Percentiles rank a stretch among this genome's conserved stretches.
Evolutionary conservation across 2,329 filamentous ascomycete species (phyloP).

Genomic region (Fusarium albidum): DNA sequence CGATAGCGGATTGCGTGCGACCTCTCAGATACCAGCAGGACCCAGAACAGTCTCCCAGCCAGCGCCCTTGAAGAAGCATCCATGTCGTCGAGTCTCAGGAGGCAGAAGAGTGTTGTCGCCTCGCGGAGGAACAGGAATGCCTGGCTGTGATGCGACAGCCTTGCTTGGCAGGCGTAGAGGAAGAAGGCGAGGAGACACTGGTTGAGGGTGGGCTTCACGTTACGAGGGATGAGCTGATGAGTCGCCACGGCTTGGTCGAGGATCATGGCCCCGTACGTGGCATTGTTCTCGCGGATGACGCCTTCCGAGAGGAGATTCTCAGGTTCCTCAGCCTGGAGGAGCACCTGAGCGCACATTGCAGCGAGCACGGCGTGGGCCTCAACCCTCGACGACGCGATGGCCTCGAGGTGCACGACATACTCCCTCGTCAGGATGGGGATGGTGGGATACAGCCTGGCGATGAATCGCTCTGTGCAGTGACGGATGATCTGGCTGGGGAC

Average conservation of each 20-base stretch:
- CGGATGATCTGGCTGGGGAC: slow-evolving; percentile 46
- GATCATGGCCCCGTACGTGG: slow-evolving; percentile 48
- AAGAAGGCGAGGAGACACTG: slow-evolving; percentile 53
- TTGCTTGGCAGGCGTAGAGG: slow-evolving; percentile 54
- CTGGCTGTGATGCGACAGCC: slow-evolving; percentile 52
- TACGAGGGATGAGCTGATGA: slow-evolving; percentile 45
- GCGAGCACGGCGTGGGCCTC: slow-evolving; percentile 49
- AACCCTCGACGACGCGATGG: slow-evolving; percentile 30
- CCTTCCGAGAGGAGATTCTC: slow-evolving; percentile 43
- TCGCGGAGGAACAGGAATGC: slow-evolving; percentile 55
- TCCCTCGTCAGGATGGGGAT: slow-evolving; percentile 52
- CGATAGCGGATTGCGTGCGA: slow-evolving; percentile 56
- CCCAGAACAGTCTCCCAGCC: slow-evolving; percentile 53
- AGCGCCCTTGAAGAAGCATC: slow-evolving; percentile 39
- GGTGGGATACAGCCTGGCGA: slow-evolving; percentile 50
- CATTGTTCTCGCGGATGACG: slow-evolving; percentile 47
- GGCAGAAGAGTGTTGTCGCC: slow-evolving; percentile 50
- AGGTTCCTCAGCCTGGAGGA: slow-evolving; percentile 52
- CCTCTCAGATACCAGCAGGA: slow-evolving; percentile 53
- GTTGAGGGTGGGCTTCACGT: slow-evolving; percentile 48
- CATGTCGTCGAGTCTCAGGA: slow-evolving; percentile 42
- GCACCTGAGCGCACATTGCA: slow-evolving; percentile 51
- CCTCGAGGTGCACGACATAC: slow-evolving; percentile 46
- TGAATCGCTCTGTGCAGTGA: slow-evolving; percentile 51
- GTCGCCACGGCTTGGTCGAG: slow-evolving; percentile 48